Base-by-base conservation (phyloP, 2,329 filamentous ascomycete genomes). In the Fusarium sp. region DNA sequence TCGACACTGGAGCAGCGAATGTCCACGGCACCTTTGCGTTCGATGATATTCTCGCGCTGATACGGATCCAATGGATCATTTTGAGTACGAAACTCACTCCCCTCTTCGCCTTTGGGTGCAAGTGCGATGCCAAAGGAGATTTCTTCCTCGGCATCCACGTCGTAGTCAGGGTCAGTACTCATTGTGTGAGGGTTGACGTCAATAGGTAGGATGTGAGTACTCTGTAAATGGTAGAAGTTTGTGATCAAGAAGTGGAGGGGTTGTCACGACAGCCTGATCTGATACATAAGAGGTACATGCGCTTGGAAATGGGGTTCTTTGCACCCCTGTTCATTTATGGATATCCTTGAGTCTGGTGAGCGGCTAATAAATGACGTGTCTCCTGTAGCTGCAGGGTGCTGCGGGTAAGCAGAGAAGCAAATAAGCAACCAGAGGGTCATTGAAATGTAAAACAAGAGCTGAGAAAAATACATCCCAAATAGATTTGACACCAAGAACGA, bases 31-130 rank as follows among this genome's bases (percentile, higher is more conserved):
- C 63, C 47, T 15, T 35, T 49, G 25, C 58, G n/a, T n/a, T 63
- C 46, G 6, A 66, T 71, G 23, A 69, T 44, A 7, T 69, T 64
- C 13, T 60, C 46, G 7, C 67, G 56, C 37, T 74, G 72, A n/a
- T 71, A 71, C 7, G 57, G 72, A 10, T 64, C 43, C 21, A 23
- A 12, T 6, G 72, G 49, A 43, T 59, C n/a, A 33, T 71, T 73
- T 25, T 62, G 60, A 18, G 60, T 54, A 25, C 54, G 69, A 25
- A 75, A 75, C 7, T 54, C 61, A 33, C 56, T 66, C 6, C 64
- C 58, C 35, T 74, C 46, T 25, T 60, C 57, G 9, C 44, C 57
- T 32, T 56, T 42, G 1, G 52, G 52, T 0, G 37, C 25, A 56
- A 56, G 52, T 6, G 33, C 23, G 10, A 60, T 60, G 4, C 57